A percentile compares a stretch with the other conserved stretches of the same genome.
Evolutionary conservation across 164 flowering plant genomes (phyloP).

Genomic region (Hamamelis virginiana): DNA sequence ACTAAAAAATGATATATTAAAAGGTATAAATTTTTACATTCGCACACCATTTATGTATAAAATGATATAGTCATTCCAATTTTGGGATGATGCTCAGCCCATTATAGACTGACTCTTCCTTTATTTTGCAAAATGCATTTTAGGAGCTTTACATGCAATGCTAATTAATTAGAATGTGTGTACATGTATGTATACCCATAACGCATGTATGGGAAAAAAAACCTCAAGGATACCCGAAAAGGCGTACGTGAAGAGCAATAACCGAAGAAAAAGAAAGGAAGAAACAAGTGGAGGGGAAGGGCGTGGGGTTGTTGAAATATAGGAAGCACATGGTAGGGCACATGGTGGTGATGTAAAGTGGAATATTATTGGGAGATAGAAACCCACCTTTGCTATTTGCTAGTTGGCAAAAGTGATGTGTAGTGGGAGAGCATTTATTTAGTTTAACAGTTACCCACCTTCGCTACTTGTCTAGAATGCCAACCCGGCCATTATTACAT

Average conservation of each 20-base stretch:
- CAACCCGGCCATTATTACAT: background rate
- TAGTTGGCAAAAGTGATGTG: constrained; percentile 13
- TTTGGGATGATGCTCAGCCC: no score
- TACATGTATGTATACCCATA: background rate
- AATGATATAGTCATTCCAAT: no score
- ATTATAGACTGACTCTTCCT: no score
- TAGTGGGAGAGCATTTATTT: background rate
- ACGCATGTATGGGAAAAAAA: background rate
- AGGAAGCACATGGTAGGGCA: constrained; percentile 14
- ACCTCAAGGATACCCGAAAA: background rate
- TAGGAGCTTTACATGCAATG: no score
- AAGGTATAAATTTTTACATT: no score
- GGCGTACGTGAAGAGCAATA: background rate
- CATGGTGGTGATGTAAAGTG: background rate
- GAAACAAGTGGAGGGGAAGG: constrained; percentile 5
- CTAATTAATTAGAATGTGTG: no score
- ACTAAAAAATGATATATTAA: no score
- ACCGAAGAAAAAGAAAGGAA: constrained; percentile 1
- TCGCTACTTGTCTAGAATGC: background rate
- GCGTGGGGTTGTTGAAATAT: background rate
- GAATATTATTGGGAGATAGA: background rate
- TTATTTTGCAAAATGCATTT: background rate
- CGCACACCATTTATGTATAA: no score
- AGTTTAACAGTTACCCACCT: background rate
- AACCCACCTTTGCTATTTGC: constrained; percentile 7